A percentile compares a stretch with the other conserved stretches of the same genome.
These are phyloP conservation scores for Penicillium pulvis DNA, from an alignment of 495 filamentous ascomycete genomes.

Conservation along the genomic window DNA sequence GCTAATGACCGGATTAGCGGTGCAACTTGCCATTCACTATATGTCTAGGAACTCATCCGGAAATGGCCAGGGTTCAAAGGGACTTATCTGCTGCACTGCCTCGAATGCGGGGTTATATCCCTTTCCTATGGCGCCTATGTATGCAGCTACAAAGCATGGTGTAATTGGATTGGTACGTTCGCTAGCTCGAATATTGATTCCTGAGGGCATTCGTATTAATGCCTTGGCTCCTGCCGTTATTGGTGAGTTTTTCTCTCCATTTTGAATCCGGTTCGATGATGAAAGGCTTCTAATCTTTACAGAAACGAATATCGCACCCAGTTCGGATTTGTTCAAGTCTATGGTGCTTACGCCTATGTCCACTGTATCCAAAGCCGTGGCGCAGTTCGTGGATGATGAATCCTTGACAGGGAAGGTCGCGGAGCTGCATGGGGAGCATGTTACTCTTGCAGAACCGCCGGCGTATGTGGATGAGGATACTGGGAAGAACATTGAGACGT, in stretches of 20 bases:
- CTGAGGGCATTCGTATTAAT: slow-evolving; percentile 53
- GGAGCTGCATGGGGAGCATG: slow-evolving; percentile 57
- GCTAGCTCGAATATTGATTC: slow-evolving; percentile 37
- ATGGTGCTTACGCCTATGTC: slow-evolving; percentile 58
- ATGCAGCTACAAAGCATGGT: slow-evolving; percentile 53
- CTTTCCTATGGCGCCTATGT: slow-evolving; percentile 57
- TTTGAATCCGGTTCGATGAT: neutral
- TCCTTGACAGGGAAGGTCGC: slow-evolving; percentile 48
- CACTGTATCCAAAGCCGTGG: slow-evolving; percentile 48
- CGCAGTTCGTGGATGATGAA: slow-evolving; percentile 42
- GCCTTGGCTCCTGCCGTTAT: slow-evolving; percentile 55
- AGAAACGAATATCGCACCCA: slow-evolving; percentile 53
- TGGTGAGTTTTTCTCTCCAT: slow-evolving; percentile 27
- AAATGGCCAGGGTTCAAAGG: slow-evolving; percentile 27
- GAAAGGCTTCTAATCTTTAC: neutral
- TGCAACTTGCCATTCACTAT: slow-evolving; percentile 54
- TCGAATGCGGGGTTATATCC: slow-evolving; percentile 59
- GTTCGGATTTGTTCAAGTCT: slow-evolving; percentile 44
- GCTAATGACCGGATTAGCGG: slow-evolving; percentile 30
- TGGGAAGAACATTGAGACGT: slow-evolving; percentile 49
- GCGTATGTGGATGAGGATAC: slow-evolving; percentile 56
- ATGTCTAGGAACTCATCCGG: slow-evolving; percentile 45
- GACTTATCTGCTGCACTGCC: slow-evolving; percentile 57
- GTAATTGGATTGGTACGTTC: slow-evolving; percentile 56
- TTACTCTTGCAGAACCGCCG: slow-evolving; percentile 50